These are phyloP conservation scores for Teratosphaeria nubilosa DNA, from an alignment of 2,329 filamentous ascomycete species.

Conservation along the genomic window DNA sequence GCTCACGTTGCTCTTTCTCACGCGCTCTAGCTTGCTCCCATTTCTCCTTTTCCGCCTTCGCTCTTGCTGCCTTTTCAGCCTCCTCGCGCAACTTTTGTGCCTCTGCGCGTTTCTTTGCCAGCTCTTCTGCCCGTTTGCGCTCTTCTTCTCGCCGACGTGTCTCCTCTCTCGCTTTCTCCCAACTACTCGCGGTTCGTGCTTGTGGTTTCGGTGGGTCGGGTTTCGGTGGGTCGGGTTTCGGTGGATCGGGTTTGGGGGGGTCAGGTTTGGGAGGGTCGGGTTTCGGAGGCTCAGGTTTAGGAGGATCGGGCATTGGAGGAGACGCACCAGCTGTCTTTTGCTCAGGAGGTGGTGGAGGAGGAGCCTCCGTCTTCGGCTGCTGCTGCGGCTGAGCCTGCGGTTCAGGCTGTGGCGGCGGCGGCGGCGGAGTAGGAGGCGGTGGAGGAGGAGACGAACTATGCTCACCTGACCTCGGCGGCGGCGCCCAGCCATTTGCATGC, in stretches of 20 bases:
- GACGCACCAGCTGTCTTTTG: neutral
- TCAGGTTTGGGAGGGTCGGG: constrained; percentile 10
- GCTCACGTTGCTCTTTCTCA: constrained; percentile 39
- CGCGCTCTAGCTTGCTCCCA: constrained; percentile 41
- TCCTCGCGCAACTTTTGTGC: constrained; percentile 43
- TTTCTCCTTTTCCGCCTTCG: constrained; percentile 40
- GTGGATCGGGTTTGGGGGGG: constrained; percentile 9
- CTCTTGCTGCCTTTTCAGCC: constrained; percentile 34
- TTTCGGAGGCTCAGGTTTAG: constrained; percentile 11
- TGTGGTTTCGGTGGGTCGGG: constrained; percentile 13
- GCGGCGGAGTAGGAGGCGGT: constrained; percentile 9
- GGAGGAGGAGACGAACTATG: constrained; percentile 4
- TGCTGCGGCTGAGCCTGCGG: constrained; percentile 10
- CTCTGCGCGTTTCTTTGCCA: constrained; percentile 49
- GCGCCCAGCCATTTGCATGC: constrained; percentile 12
- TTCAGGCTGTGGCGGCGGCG: constrained; percentile 5
- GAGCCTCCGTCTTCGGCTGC: neutral
- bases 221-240: constrained; percentile 11
- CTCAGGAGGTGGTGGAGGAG: constrained; percentile 6
- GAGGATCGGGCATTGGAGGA: constrained; percentile 9
- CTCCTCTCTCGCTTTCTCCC: constrained; percentile 62
- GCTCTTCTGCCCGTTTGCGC: constrained; percentile 47
- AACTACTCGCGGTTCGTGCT: constrained; percentile 28
- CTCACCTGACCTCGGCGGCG: constrained; percentile 2
- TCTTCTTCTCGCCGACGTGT: constrained; percentile 55